Percentiles rank a stretch among this genome's conserved stretches.
Evolutionary conservation across 805 yeast species (phyloP).

Genomic region (Metschnikowia shivogae): DNA sequence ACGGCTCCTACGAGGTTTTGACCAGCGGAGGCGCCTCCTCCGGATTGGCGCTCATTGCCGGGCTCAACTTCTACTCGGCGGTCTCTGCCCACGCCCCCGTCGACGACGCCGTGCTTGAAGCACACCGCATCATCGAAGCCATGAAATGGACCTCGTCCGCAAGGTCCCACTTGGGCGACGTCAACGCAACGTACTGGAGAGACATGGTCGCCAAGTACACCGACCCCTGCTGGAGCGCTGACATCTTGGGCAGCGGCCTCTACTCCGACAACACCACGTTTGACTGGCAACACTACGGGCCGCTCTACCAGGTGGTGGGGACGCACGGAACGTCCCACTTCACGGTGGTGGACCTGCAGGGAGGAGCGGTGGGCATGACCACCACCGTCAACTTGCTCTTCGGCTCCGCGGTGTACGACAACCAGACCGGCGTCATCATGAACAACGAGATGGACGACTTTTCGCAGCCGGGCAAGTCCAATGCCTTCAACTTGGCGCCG

Average conservation of each 20-base stretch:
- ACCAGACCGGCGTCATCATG: constrained; percentile 72
- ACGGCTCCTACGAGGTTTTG: constrained; percentile 26
- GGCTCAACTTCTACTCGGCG: constrained; percentile 53
- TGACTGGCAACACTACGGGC: constrained; percentile 71
- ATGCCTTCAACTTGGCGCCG: constrained; percentile 79
- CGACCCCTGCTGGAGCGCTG: constrained; percentile 53
- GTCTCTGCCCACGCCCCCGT: constrained; percentile 25
- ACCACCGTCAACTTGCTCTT: constrained; percentile 82
- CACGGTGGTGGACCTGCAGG: constrained; percentile 66
- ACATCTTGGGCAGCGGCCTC: constrained; percentile 36
- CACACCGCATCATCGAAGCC: constrained; percentile 72
- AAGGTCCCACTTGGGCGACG: constrained; percentile 81
- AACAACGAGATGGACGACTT: constrained; percentile 96
- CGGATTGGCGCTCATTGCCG: constrained; percentile 79
- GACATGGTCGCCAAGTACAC: constrained; percentile 41
- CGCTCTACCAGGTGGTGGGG: constrained; percentile 71
- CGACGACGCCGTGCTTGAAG: constrained; percentile 25
- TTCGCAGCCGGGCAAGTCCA: constrained; percentile 62
- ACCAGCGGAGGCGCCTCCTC: constrained; percentile 69
- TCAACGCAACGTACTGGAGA: constrained; percentile 25
- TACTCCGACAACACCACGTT: constrained; percentile 56
- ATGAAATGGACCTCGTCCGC: constrained; percentile 95
- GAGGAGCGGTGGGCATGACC: constrained; percentile 82
- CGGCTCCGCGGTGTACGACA: constrained; percentile 82
- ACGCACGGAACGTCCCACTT: constrained; percentile 91